These are phyloP conservation scores for Ampelocalamus luodianensis DNA, from an alignment of 176 grass and related monocot genomes.

Conservation along the genomic window DNA sequence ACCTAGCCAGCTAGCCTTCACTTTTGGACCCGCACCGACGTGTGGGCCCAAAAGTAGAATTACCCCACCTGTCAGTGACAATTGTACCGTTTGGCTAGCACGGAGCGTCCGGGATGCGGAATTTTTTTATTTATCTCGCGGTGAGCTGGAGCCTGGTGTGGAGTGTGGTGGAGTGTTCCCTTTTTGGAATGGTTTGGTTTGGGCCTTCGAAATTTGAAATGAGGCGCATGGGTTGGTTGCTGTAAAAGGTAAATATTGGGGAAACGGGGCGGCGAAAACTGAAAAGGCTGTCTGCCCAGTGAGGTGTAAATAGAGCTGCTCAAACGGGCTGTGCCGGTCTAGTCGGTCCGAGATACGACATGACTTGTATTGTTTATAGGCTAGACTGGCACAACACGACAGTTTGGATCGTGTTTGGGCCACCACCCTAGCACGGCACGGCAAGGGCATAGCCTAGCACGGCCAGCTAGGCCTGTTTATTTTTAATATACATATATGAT, in stretches of 20 bases:
- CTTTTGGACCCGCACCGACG: accelerated
- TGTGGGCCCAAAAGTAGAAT: accelerated
- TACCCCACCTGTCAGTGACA: accelerated
- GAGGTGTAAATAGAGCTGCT: no score
- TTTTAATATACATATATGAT: no score
- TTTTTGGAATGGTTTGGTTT: slow-evolving; percentile 39
- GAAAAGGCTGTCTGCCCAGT: background rate
- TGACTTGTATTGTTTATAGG: no score
- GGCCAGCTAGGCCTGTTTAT: no score
- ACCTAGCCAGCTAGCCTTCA: background rate
- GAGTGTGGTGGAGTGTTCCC: background rate
- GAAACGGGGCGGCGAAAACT: background rate
- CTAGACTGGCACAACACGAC: no score
- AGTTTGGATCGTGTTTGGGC: no score
- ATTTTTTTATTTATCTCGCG: background rate
- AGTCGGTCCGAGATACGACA: no score
- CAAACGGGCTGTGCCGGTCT: no score
- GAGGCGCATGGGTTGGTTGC: background rate
- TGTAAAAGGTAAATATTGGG: background rate
- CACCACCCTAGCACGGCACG: no score
- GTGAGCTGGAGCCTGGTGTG: slow-evolving; percentile 9
- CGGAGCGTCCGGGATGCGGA: no score
- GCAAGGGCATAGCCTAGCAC: no score
- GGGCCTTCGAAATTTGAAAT: slow-evolving; percentile 40
- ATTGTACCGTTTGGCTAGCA: accelerated